Evolutionary conservation across 768 basidiomycete genomes (phyloP).

Genomic region (Myochromella boudieri): DNA sequence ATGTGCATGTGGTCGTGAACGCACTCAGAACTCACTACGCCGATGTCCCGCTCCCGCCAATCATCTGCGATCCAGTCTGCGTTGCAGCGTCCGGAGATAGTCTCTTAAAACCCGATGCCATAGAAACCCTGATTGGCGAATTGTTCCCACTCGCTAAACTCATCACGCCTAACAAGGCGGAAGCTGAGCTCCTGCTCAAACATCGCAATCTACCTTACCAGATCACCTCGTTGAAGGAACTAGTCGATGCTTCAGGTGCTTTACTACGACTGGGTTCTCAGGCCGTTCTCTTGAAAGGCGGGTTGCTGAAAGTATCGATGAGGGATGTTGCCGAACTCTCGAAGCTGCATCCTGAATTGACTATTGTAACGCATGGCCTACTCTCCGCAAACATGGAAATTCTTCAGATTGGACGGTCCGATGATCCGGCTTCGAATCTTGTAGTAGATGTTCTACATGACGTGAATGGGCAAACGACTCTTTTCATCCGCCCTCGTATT

Average conservation of each 20-base stretch:
- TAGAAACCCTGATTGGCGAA: constrained; percentile 53
- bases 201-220: constrained; percentile 22
- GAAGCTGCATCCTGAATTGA: constrained; percentile 26
- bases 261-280: constrained; percentile 48
- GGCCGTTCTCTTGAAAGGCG: constrained; percentile 83
- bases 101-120: constrained; percentile 66
- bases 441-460: constrained; percentile 69
- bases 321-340: constrained; percentile 42
- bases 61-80: constrained; percentile 89
- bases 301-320: constrained; percentile 57
- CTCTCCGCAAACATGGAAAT: constrained; percentile 67
- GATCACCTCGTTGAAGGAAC: constrained; percentile 53
- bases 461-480: constrained; percentile 28
- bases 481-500: constrained; percentile 65
- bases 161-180: constrained; percentile 85
- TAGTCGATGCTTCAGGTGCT: constrained; percentile 55
- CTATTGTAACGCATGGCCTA: constrained; percentile 43
- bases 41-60: constrained; percentile 37
- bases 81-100: constrained; percentile 88
- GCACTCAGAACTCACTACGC: constrained; percentile 46
- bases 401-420: constrained; percentile 32
- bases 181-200: constrained; percentile 70
- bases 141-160: constrained; percentile 73
- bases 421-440: constrained; percentile 25
- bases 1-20: constrained; percentile 48